These are phyloP conservation scores for Cardiosporidium cionae DNA, from an alignment of 169 alveolate species.

Conservation along the genomic window DNA sequence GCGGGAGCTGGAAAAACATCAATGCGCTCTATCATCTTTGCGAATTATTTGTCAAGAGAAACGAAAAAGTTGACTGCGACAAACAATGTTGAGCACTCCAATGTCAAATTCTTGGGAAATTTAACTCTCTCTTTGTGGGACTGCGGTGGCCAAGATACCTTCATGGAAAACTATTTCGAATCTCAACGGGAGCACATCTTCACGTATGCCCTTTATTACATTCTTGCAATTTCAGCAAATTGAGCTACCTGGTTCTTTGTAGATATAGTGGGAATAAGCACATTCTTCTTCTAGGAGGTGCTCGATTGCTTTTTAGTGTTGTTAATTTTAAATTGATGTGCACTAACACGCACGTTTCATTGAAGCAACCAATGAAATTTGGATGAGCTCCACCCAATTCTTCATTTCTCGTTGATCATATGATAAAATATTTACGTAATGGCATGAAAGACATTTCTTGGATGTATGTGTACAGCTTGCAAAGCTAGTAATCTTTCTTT, in stretches of 20 bases:
- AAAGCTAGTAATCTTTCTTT: too few species aligned
- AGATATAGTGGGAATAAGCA: background rate
- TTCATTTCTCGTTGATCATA: too few species aligned
- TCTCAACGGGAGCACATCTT: constrained; percentile 76
- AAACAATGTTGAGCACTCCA: constrained; percentile 56
- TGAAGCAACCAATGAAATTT: too few species aligned
- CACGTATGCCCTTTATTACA: constrained; percentile 5
- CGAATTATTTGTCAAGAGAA: constrained; percentile 80
- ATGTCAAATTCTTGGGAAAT: constrained; percentile 81
- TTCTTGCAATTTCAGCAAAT: background rate
- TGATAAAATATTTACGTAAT: too few species aligned
- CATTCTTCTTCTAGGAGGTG: background rate
- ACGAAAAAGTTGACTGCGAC: constrained; percentile 62
- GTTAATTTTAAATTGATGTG: too few species aligned
- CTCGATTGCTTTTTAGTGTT: too few species aligned
- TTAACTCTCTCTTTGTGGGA: constrained; percentile 82
- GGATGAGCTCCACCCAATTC: too few species aligned
- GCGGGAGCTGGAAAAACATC: constrained; percentile 87
- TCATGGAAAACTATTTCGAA: constrained; percentile 86
- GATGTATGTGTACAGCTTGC: too few species aligned
- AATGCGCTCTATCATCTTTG: constrained; percentile 88
- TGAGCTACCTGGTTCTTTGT: background rate
- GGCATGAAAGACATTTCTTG: too few species aligned
- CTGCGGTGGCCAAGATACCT: constrained; percentile 91
- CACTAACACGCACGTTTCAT: too few species aligned